Conservation (phyloP, 139 green algal species). For the Asterochloris erici region DNA sequence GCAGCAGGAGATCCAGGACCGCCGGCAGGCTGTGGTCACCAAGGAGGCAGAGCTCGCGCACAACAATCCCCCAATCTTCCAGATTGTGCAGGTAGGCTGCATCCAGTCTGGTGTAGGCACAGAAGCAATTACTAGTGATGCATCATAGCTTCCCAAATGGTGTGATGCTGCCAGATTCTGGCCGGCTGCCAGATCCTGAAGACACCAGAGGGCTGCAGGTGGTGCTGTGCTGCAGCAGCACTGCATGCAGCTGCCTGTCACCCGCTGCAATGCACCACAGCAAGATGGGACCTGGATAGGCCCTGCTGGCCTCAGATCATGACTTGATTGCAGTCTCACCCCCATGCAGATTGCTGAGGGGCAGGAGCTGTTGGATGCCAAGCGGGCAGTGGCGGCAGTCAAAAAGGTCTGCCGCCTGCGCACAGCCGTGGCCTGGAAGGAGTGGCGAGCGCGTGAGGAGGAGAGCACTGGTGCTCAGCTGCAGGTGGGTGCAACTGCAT, state of each 20-base stretch:
- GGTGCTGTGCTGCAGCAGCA: not conserved
- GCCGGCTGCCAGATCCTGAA: not conserved
- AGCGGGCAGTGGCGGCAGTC: conserved; percentile 44
- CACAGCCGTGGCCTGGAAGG: conserved; percentile 55
- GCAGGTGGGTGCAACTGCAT: not conserved
- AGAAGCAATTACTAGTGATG: not conserved
- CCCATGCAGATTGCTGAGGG: not conserved
- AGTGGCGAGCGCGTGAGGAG: conserved; percentile 34
- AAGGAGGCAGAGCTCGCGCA: conserved; percentile 44
- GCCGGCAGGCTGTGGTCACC: conserved; percentile 31
- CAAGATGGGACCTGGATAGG: no score
- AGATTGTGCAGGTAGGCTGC: conserved; percentile 30
- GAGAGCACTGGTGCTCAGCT: conserved; percentile 8
- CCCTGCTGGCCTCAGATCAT: not conserved
- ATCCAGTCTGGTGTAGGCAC: no score
- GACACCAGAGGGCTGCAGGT: not conserved
- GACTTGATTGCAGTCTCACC: conserved; percentile 8
- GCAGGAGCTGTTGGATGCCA: conserved; percentile 49
- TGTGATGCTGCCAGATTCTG: not conserved
- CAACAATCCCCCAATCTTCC: conserved; percentile 56
- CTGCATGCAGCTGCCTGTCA: no score
- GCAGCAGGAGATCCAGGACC: conserved; percentile 39
- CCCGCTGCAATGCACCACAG: no score
- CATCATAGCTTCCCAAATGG: not conserved
- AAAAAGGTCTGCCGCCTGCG: conserved; percentile 60